phyloP scores from a whole-genome alignment of 2,329 filamentous ascomycete species.

The Cordyceps javanica region DNA sequence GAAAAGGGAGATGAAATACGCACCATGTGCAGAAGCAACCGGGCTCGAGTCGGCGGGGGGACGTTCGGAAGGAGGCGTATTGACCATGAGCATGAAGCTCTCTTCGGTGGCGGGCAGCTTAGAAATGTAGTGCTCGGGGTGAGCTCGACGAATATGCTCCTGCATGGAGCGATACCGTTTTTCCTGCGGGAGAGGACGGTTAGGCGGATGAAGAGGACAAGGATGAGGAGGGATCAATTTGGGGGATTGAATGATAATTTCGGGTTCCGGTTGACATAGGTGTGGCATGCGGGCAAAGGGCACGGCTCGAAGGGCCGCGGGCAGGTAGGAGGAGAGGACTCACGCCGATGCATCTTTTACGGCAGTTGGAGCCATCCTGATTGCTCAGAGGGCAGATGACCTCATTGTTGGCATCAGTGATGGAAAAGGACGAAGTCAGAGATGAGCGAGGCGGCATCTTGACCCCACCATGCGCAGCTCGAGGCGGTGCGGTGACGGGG shows the following conservation, averaged over 20 bases:
- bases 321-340: constrained; percentile 41
- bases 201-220: constrained; percentile 16
- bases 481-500: constrained; percentile 4
- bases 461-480: constrained; percentile 49
- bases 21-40: constrained; percentile 27
- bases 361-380: constrained; percentile 93
- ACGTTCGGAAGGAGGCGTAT: constrained; percentile 72
- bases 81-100: constrained; percentile 96
- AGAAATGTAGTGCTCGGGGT: constrained; percentile 94
- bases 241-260: background rate
- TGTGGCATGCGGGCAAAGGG: too few species aligned
- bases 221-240: background rate
- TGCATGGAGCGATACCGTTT: constrained; percentile 98
- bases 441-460: constrained; percentile 86
- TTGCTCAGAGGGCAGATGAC: constrained; percentile 94
- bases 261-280: background rate
- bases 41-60: constrained; percentile 32
- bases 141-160: constrained; percentile 95
- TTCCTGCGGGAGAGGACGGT: constrained; percentile 46
- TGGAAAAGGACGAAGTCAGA: constrained; percentile 84
- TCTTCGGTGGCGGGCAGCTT: constrained; percentile 97
- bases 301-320: too few species aligned
- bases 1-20: constrained; percentile 20
- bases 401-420: constrained; percentile 88
- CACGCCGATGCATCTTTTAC: constrained; percentile 96